These are phyloP conservation scores for Daldinia caldariorum DNA, from an alignment of 495 filamentous ascomycete genomes.

Conservation along the genomic window DNA sequence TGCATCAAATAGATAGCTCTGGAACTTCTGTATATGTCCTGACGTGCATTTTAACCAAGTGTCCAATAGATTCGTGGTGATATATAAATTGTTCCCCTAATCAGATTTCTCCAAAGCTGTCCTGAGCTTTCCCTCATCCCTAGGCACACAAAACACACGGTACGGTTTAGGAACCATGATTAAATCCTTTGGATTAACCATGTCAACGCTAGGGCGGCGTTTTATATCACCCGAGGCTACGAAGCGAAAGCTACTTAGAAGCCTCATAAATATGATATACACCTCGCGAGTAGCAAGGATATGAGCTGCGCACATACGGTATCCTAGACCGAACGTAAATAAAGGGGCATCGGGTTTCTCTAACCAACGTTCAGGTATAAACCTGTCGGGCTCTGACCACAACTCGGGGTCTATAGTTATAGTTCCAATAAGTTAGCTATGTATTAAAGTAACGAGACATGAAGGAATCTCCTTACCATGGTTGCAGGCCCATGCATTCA, in stretches of 20 bases:
- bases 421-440: not conserved
- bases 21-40: too few relatives aligned
- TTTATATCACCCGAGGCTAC: conserved; percentile 60
- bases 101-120: conserved; percentile 42
- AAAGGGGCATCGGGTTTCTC: conserved; percentile 69
- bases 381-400: conserved; percentile 66
- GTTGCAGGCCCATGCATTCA: conserved; percentile 75
- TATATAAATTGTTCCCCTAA: not conserved
- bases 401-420: conserved; percentile 60
- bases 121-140: conserved; percentile 54
- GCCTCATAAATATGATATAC: conserved; percentile 72
- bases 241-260: conserved; percentile 67
- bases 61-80: not conserved
- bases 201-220: conserved; percentile 65
- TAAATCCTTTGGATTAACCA: conserved; percentile 65
- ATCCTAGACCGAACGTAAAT: conserved; percentile 70
- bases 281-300: conserved; percentile 71
- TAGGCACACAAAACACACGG: conserved; percentile 65
- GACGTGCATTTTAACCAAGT: too few relatives aligned
- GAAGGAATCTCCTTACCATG: conserved; percentile 54
- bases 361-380: conserved; percentile 70
- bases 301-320: conserved; percentile 73
- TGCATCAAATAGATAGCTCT: too few relatives aligned
- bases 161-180: conserved; percentile 67
- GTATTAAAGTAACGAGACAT: not conserved